A percentile compares a stretch with the other conserved stretches of the same genome.
Conservation (phyloP, 2,329 filamentous ascomycete species). For the Penicillium sp. region DNA sequence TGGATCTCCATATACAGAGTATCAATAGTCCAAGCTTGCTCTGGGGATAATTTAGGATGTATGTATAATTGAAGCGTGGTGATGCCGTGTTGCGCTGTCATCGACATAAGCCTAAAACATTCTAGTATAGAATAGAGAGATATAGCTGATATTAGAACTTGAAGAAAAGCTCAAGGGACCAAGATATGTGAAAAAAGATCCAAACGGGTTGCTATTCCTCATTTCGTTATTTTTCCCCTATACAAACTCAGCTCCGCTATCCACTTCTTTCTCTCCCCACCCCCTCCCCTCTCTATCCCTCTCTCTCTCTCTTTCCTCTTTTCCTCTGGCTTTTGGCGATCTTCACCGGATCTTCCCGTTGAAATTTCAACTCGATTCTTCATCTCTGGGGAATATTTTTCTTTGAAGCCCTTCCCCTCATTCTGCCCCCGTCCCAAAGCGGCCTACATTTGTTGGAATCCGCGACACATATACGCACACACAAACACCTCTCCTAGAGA, state of each 20-base stretch:
- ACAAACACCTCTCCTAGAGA: slow-evolving; percentile 15
- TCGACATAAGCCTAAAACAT: neutral
- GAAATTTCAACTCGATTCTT: neutral
- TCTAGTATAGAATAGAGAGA: neutral
- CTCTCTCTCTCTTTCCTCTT: slow-evolving; percentile 9
- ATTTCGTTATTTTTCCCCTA: slow-evolving; percentile 9
- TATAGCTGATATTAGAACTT: neutral
- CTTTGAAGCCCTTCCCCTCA: neutral
- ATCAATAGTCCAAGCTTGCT: neutral
- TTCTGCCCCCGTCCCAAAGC: slow-evolving; percentile 12
- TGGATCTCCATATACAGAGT: neutral
- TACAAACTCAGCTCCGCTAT: slow-evolving; percentile 20
- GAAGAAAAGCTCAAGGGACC: neutral
- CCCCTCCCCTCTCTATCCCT: slow-evolving; percentile 8
- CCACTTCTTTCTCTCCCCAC: slow-evolving; percentile 16
- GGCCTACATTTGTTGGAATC: slow-evolving; percentile 13
- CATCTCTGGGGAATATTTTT: neutral
- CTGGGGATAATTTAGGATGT: neutral
- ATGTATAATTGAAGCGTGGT: neutral
- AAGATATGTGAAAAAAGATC: neutral
- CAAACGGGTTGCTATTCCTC: neutral
- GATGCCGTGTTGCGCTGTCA: neutral
- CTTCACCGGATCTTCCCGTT: neutral
- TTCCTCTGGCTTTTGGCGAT: neutral
- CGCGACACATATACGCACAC: slow-evolving; percentile 19